Conservation (phyloP, 805 yeast species). For the Isabelozyma rhagii region DNA sequence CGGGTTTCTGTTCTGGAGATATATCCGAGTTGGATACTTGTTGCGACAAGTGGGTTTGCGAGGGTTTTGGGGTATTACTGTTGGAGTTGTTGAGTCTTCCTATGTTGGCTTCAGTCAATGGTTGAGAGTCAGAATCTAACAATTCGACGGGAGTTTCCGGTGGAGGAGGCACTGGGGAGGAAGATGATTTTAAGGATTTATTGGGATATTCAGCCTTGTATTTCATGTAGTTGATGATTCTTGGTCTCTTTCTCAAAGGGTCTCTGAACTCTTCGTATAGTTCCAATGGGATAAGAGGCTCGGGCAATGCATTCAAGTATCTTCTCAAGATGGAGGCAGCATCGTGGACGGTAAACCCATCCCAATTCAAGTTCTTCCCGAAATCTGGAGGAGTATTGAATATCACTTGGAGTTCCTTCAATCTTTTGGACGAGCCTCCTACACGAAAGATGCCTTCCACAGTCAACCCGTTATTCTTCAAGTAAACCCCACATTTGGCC, state of each 20-base stretch:
- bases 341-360: slow-evolving; percentile 92
- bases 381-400: slow-evolving; percentile 88
- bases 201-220: slow-evolving; percentile 49
- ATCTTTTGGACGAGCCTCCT: slow-evolving; percentile 86
- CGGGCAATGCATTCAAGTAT: slow-evolving; percentile 82
- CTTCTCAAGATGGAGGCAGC: slow-evolving; percentile 90
- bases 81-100: slow-evolving; percentile 23
- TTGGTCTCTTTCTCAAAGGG: slow-evolving; percentile 63
- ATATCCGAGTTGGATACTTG: neutral
- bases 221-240: slow-evolving; percentile 63
- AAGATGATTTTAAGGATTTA: slow-evolving; percentile 6
- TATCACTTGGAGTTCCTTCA: slow-evolving; percentile 76
- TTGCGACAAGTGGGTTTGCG: neutral
- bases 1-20: neutral
- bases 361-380: slow-evolving; percentile 88
- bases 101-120: slow-evolving; percentile 31
- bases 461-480: slow-evolving; percentile 73
- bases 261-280: slow-evolving; percentile 75
- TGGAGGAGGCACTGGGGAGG: slow-evolving; percentile 3
- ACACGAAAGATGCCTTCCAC: slow-evolving; percentile 92
- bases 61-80: slow-evolving; percentile 2
- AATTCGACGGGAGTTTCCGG: slow-evolving; percentile 7
- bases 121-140: slow-evolving; percentile 15
- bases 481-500: slow-evolving; percentile 89
- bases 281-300: slow-evolving; percentile 81